A percentile compares a stretch with the other conserved stretches of the same genome.
Conservation (phyloP, 2,329 filamentous ascomycete species). For the Aureobasidium sp. region DNA sequence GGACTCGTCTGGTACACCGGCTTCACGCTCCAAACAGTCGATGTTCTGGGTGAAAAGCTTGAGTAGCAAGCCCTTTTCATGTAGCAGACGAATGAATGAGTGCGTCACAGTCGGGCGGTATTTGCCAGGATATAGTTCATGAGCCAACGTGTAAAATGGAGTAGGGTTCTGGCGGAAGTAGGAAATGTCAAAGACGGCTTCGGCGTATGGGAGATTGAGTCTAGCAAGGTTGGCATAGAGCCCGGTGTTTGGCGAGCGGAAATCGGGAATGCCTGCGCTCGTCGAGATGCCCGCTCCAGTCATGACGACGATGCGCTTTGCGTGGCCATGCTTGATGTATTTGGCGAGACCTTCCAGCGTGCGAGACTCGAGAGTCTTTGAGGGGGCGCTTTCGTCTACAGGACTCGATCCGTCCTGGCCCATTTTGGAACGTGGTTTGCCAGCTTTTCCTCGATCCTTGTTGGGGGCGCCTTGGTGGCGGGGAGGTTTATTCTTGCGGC, state of each 20-base stretch:
- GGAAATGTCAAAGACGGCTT: constrained; percentile 87
- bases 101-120: constrained; percentile 87
- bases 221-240: constrained; percentile 87
- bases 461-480: constrained; percentile 32
- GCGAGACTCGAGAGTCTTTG: constrained; percentile 60
- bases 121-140: constrained; percentile 84
- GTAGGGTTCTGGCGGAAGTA: constrained; percentile 80
- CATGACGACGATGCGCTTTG: constrained; percentile 73
- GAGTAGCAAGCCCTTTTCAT: constrained; percentile 68
- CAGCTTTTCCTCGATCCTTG: constrained; percentile 21
- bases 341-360: constrained; percentile 70
- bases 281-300: constrained; percentile 86
- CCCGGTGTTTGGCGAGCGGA: constrained; percentile 85
- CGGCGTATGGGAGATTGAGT: constrained; percentile 77
- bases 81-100: constrained; percentile 75
- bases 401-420: constrained; percentile 72
- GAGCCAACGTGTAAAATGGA: constrained; percentile 87
- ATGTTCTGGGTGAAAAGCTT: constrained; percentile 98
- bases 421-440: constrained; percentile 53
- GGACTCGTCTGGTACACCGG: constrained; percentile 71
- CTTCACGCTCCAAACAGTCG: constrained; percentile 83
- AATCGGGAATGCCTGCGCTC: constrained; percentile 73
- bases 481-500: constrained; percentile 43
- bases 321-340: constrained; percentile 64
- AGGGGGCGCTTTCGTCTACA: constrained; percentile 56